A percentile compares a stretch with the other conserved stretches of the same genome.
phyloP scores from a whole-genome alignment of 2,329 filamentous ascomycete genomes.

The Aspergillus uvarum region DNA sequence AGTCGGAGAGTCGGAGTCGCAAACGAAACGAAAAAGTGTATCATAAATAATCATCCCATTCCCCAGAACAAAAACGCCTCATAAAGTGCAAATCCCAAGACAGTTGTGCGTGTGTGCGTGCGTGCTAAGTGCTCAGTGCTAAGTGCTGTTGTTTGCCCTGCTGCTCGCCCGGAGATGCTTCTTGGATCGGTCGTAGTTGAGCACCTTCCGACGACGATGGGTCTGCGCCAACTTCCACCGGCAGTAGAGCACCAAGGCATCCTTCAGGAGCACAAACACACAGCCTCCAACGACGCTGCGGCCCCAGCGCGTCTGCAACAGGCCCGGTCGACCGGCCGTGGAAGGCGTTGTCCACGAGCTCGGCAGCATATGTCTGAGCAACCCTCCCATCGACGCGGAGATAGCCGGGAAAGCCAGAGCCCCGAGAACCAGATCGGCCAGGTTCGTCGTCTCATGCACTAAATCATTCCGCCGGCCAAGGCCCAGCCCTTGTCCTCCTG shows the following conservation, averaged over 20 bases:
- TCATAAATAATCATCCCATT: constrained; percentile 4
- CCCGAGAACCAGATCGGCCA: constrained; percentile 63
- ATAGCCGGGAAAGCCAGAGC: constrained; percentile 79
- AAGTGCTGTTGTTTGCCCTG: constrained; percentile 2
- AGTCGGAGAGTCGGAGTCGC: constrained; percentile 1
- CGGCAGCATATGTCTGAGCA: constrained; percentile 69
- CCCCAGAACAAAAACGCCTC: constrained; percentile 22
- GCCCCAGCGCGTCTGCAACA: constrained; percentile 84
- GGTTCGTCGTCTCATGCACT: constrained; percentile 53
- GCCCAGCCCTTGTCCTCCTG: constrained; percentile 26
- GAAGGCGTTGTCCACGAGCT: constrained; percentile 60
- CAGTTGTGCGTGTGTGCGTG: neutral
- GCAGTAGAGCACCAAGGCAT: constrained; percentile 61
- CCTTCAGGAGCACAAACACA: constrained; percentile 80
- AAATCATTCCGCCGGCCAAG: constrained; percentile 49
- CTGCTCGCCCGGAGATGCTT: constrained; percentile 32
- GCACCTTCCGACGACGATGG: constrained; percentile 47
- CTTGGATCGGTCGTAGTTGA: constrained; percentile 48
- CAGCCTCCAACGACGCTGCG: constrained; percentile 85
- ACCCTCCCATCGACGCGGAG: constrained; percentile 73
- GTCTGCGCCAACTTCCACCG: constrained; percentile 50
- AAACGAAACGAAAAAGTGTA: constrained; percentile 10
- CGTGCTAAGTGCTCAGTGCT: neutral
- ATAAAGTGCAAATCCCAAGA: constrained; percentile 4
- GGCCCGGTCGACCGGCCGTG: constrained; percentile 53